Evolutionary conservation across 345 rosid species (phyloP), one percentile per base, ranked within the genome.

Genomic region (Corchorus capsularis): DNA sequence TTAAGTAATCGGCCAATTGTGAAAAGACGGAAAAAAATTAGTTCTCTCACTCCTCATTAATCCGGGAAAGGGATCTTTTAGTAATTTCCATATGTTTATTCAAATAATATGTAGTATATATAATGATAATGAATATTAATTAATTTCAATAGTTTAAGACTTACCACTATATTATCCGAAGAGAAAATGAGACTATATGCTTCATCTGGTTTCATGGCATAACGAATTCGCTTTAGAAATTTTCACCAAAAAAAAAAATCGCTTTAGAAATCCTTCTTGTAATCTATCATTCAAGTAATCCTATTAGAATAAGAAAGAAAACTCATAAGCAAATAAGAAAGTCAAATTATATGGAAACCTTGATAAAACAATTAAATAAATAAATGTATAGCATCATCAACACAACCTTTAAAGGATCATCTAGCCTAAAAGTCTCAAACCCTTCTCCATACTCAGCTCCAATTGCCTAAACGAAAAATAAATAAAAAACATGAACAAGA

Each of bases 391-490:
- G 12, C 43, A 3, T 50, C 20, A 39, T 12, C 98, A 95, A 94
- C 99, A 85, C 98, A 61, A 95, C 92, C 87, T 90, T 95, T 17
- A 93, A 79, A 77, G 89, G 99, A 63, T 98, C 98, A 52, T 93
- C 98, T 54, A 83, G 85, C 82, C 99, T 91, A 82, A 95, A 95
- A 55, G 97, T 89, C 92, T 95, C 99, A 83, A 95, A 95, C 45
- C 99, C 99, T 85, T 95, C 97, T 59, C 98, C 99, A 85, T 95
- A 95, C 81, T 95, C 98, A 66, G 99, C 99, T 88, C 99, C 99
- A 85, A 94, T 95, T 12, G 97, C 96, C 98, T 83, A 47, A 83
- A 67, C 53, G 63, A 47, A 0, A 63, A 67, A 75, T n/a, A n/a
- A n/a, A n/a, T n/a, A n/a, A 70, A 41, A 80, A 57, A 74, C 20